phyloP scores from a whole-genome alignment of 441 rosid species.

The Croton setiger region DNA sequence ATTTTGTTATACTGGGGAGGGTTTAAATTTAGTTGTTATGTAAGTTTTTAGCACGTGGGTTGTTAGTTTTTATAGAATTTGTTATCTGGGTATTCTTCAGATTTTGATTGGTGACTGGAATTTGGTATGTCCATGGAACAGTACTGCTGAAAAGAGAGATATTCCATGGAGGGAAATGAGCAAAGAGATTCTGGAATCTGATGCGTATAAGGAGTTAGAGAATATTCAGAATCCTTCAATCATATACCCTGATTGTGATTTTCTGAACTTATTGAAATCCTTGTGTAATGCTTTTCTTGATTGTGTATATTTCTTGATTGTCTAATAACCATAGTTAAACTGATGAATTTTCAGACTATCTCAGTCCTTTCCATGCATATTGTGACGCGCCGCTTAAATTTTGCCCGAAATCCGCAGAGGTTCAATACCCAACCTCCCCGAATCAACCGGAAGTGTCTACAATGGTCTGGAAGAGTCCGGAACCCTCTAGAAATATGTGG shows the following conservation, averaged over 20 bases:
- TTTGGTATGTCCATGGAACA: slow-evolving; percentile 24
- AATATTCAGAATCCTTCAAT: slow-evolving; percentile 41
- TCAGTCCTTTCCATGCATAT: slow-evolving; percentile 69
- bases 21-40: neutral
- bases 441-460: too few relatives aligned
- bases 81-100: neutral
- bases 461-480: too few relatives aligned
- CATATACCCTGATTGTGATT: slow-evolving; percentile 51
- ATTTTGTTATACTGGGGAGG: neutral
- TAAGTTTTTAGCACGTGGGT: neutral
- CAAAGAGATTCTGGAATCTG: slow-evolving; percentile 51
- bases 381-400: too few relatives aligned
- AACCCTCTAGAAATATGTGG: too few relatives aligned
- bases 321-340: neutral
- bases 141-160: slow-evolving; percentile 58
- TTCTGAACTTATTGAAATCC: slow-evolving; percentile 5
- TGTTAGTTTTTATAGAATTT: neutral
- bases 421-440: too few relatives aligned
- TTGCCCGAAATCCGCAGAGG: too few relatives aligned
- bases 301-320: neutral
- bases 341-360: slow-evolving; percentile 42
- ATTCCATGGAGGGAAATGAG: slow-evolving; percentile 62
- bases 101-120: slow-evolving; percentile 2
- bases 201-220: slow-evolving; percentile 53
- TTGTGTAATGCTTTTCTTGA: neutral